Evolutionary conservation across 2,329 filamentous ascomycete species (phyloP), one percentile per base, ranked within the genome.

Genomic region (Penicillium sp.): DNA sequence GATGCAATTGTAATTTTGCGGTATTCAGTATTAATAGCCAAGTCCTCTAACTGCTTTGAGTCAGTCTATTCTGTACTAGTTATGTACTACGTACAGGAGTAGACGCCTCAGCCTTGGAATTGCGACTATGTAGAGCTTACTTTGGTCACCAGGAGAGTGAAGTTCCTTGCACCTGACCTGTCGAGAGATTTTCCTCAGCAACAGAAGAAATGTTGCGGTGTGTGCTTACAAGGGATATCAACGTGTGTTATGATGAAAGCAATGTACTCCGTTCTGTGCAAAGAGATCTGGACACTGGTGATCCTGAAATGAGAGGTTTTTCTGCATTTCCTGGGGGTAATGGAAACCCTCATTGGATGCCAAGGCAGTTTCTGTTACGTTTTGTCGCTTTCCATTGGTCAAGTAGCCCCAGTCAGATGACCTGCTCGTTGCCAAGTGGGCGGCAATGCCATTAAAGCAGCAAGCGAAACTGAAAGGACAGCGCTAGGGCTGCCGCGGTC

Each of bases 291-390:
- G 53, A 41, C 53, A 49, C 19, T 42, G 18, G 22, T 34, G 46
- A 44, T 38, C 45, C 27, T 14, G 39, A 49, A 43, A 48, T 52
- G 55, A 42, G 55, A 31, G 48, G 45, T 56, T 57, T 55, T 59
- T 46, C 19, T 38, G 31, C 41, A 53, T 60, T 61, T 61, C 47
- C 53, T 57, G 55, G 56, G 56, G 56, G 56, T 59, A 59, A 59
- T 58, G 55, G 52, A 66, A 68, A 67, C 13, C 42, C 25, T 58
- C 38, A 70, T 70, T 72, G 68, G 68, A 35, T 41, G 16, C 2
- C 1, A 1, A 4, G 12, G n/a, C 33, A 47, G 58, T 70, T 71
- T 70, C 63, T 66, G 54, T 71, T 71, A 71, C 67, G 68, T 70
- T 58, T 64, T 46, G 58, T 53, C 53, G 57, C 53, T 45, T 38